Evolutionary conservation across 2,329 filamentous ascomycete genomes (phyloP), one percentile per base, ranked within the genome.

Genomic region (Emericellopsis cladophorae): DNA sequence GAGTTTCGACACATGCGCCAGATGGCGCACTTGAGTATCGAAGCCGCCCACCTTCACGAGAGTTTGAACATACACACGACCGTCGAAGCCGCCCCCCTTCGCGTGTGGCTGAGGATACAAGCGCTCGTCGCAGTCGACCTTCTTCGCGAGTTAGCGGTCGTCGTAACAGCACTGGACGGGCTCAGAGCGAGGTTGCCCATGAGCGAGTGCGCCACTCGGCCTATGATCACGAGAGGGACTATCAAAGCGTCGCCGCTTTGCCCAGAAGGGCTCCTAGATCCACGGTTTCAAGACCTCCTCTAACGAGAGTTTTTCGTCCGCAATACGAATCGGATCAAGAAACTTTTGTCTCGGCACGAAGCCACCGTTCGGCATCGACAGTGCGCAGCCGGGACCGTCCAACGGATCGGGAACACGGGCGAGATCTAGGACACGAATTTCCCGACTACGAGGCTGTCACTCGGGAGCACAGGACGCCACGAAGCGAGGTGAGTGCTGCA

Each of bases 271-370:
- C 26, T 29, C 26, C 26, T 9, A 7, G n/a, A 15, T 35, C 32
- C n/a, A 35, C 32, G n/a, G 32, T 35, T 9, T 35, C 32, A 15
- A 15, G 32, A 14, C 18, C 32, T 35, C 32, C n/a, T 3, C n/a
- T 15, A 12, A 9, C 32, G n/a, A 15, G n/a, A 21, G 10, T 12
- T 9, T 15, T 11, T 15, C 26, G 26, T 12, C 26, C 26, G 26
- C 26, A 18, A 3, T 31, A 37, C 7, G 42, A 37, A 15, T 14
- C 33, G 16, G 42, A 44, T 14, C 56, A 56, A 14, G 62, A 66
- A 16, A 64, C 63, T 31, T 70, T 66, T 44, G 59, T 66, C 40
- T 70, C 69, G 10, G 57, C 63, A 4, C 57, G 62, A 8, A 67
- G 55, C 49, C 58, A 59, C 32, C 54, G 56, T 39, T 62, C 63